phyloP scores from a whole-genome alignment of 768 basidiomycete genomes.

The Amanita fuliginea region DNA sequence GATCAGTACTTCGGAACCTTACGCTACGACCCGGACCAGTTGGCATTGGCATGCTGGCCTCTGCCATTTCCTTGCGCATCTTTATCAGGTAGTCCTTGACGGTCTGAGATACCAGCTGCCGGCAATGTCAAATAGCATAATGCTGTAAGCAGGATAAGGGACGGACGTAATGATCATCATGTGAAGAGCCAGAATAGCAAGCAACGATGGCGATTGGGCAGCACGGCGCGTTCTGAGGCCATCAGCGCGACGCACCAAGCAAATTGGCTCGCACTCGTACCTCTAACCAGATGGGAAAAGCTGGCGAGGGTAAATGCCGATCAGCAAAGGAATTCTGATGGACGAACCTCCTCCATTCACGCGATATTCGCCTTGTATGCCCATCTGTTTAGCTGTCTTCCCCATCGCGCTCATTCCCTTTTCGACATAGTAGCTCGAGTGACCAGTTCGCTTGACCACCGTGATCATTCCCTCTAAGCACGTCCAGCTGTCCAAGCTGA shows the following conservation, averaged over 20 bases:
- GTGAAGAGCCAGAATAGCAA: conserved; percentile 73
- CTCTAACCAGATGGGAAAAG: conserved; percentile 81
- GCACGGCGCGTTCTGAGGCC: conserved; percentile 60
- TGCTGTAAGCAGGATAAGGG: background rate
- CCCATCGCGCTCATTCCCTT: conserved; percentile 81
- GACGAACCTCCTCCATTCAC: conserved; percentile 64
- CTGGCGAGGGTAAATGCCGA: conserved; percentile 22
- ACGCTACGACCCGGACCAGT: background rate
- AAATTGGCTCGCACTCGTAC: conserved; percentile 22
- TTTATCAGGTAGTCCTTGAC: conserved; percentile 66
- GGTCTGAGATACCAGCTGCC: conserved; percentile 51
- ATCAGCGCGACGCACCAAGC: background rate
- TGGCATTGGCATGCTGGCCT: conserved; percentile 24
- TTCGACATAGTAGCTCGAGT: conserved; percentile 80
- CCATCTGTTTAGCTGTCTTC: conserved; percentile 64
- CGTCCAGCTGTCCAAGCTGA: conserved; percentile 73
- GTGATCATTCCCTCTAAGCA: conserved; percentile 71
- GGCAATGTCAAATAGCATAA: background rate
- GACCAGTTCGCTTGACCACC: conserved; percentile 70
- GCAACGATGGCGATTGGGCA: conserved; percentile 73
- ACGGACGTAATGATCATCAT: conserved; percentile 70
- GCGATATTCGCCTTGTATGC: conserved; percentile 50
- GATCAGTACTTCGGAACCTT: background rate
- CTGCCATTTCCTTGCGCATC: conserved; percentile 26
- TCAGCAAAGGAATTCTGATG: background rate